These are phyloP conservation scores for Solioccasus polychromus DNA, from an alignment of 768 basidiomycete genomes.

Conservation along the genomic window DNA sequence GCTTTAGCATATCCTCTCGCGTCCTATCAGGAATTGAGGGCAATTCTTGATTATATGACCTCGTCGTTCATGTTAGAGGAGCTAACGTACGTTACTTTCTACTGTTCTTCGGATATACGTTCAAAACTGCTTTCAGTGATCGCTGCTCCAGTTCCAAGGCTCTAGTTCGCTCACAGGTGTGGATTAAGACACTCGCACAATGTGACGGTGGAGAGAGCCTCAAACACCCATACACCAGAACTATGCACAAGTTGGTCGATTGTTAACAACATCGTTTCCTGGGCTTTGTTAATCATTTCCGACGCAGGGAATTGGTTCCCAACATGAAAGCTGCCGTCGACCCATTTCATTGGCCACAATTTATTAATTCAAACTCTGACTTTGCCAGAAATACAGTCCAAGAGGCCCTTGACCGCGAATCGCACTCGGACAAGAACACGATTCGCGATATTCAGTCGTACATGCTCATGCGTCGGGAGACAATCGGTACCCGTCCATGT, in stretches of 20 bases:
- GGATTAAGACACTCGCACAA: conserved; percentile 23
- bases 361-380: conserved; percentile 18
- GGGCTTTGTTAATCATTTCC: background rate
- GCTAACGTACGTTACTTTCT: conserved; percentile 20
- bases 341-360: conserved; percentile 29
- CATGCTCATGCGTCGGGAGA: conserved; percentile 28
- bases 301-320: conserved; percentile 21
- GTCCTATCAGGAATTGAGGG: conserved; percentile 18
- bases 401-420: conserved; percentile 28
- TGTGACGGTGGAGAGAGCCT: conserved; percentile 13
- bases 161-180: conserved; percentile 16
- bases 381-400: conserved; percentile 22
- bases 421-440: conserved; percentile 8
- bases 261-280: background rate
- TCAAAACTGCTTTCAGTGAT: conserved; percentile 17
- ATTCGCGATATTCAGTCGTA: conserved; percentile 23
- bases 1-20: conserved; percentile 25
- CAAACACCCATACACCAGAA: conserved; percentile 23
- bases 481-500: conserved; percentile 29
- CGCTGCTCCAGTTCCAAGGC: conserved; percentile 22
- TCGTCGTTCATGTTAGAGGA: conserved; percentile 31
- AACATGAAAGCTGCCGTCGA: conserved; percentile 22
- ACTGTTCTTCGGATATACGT: background rate
- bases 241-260: conserved; percentile 23
- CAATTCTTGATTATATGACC: conserved; percentile 29